Conservation (phyloP, 345 rosid species). For the Populus alba region DNA sequence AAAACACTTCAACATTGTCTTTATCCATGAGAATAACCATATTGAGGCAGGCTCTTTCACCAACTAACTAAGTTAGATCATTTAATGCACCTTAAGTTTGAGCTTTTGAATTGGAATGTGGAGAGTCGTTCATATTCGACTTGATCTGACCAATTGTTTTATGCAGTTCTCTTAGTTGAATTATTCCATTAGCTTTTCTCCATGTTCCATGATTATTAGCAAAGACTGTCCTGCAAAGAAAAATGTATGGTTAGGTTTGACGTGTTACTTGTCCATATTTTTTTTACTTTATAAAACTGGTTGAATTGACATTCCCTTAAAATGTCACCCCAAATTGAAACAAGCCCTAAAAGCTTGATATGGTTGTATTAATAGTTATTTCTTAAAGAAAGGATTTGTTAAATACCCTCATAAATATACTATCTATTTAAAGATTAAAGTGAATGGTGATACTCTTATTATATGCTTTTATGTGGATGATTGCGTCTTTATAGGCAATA, state of each 20-base stretch:
- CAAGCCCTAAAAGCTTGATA: no score
- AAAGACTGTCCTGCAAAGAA: constrained; percentile 63
- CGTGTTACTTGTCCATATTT: background rate
- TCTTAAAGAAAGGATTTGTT: no score
- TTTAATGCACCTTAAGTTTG: constrained; percentile 72
- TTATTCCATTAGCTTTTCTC: constrained; percentile 90
- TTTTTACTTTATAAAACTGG: background rate
- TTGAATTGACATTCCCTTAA: background rate
- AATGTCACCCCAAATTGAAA: background rate
- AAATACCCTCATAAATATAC: no score
- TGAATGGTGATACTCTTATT: no score
- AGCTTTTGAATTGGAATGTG: constrained; percentile 41
- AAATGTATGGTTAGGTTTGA: constrained; percentile 11
- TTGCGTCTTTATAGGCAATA: no score
- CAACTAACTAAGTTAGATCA: constrained; percentile 91
- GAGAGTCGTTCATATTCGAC: constrained; percentile 42
- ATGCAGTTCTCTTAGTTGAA: constrained; percentile 83
- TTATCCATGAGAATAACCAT: constrained; percentile 95
- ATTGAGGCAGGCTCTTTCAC: constrained; percentile 78
- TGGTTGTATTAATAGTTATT: no score
- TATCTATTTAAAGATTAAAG: no score
- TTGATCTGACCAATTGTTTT: constrained; percentile 59
- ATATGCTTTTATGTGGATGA: no score
- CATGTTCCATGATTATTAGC: constrained; percentile 79
- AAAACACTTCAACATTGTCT: constrained; percentile 93